These are phyloP conservation scores for Paracorniculantispora psalliotae DNA, from an alignment of 2,329 filamentous ascomycete species.

Conservation along the genomic window DNA sequence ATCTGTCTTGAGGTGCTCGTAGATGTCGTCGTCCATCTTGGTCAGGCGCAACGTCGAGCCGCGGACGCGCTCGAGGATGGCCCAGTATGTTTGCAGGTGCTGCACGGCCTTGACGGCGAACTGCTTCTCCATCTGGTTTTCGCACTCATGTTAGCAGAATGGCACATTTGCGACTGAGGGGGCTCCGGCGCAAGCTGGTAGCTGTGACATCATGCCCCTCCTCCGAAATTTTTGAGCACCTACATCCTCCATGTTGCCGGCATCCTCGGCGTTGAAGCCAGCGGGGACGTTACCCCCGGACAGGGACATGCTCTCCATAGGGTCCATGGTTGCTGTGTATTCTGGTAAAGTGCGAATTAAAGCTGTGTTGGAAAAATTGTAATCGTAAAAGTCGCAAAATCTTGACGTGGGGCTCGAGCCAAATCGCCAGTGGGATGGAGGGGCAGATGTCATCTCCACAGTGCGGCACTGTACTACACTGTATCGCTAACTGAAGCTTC, in stretches of 20 bases:
- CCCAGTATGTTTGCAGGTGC: conserved; percentile 96
- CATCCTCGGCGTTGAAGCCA: conserved; percentile 55
- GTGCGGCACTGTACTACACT: not conserved
- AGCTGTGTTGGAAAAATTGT: not conserved
- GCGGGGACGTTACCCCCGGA: conserved; percentile 37
- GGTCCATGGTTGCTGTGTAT: conserved; percentile 29
- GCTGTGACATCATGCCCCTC: conserved; percentile 10
- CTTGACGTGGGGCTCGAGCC: conserved; percentile 12
- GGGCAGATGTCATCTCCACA: conserved; percentile 4
- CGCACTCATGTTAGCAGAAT: not conserved
- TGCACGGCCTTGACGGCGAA: conserved; percentile 97
- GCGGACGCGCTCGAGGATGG: conserved; percentile 83
- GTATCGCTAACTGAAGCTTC: not conserved
- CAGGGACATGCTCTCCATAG: conserved; percentile 33
- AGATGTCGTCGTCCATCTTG: conserved; percentile 92
- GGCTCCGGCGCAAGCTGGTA: not conserved
- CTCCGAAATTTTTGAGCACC: conserved; percentile 25
- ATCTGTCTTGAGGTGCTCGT: conserved; percentile 76
- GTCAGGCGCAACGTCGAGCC: conserved; percentile 88
- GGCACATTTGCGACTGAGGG: not conserved
- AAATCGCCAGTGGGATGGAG: conserved; percentile 8
- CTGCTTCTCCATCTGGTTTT: conserved; percentile 89
- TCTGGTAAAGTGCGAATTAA: not conserved
- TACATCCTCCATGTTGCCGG: conserved; percentile 52
- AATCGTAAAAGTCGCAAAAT: conserved; percentile 4